Conservation (phyloP, 768 basidiomycete genomes). For the Amanita polypyramis region DNA sequence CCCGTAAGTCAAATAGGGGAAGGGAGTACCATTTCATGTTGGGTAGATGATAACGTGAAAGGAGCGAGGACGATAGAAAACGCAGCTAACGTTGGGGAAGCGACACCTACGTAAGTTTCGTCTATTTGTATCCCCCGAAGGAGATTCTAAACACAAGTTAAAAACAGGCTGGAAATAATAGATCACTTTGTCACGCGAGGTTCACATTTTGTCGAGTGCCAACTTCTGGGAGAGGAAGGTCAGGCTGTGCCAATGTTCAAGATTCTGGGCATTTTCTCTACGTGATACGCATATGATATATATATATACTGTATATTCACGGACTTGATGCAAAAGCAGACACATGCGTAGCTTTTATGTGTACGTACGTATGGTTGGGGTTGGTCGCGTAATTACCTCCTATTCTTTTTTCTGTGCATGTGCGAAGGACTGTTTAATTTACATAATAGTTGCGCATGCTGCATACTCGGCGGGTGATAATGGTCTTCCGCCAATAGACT, state of each 20-base stretch:
- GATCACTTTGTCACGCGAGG: slow-evolving; percentile 81
- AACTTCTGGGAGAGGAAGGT: slow-evolving; percentile 82
- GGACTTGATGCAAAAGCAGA: no score
- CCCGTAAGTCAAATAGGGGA: slow-evolving; percentile 44
- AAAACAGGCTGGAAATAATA: slow-evolving; percentile 65
- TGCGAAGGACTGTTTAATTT: no score
- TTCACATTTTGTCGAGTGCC: slow-evolving; percentile 90
- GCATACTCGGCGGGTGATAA: no score
- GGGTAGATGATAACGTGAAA: slow-evolving; percentile 92
- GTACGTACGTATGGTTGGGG: no score
- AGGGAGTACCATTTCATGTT: slow-evolving; percentile 76
- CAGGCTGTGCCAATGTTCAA: slow-evolving; percentile 73
- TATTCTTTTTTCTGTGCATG: no score
- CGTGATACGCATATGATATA: slow-evolving; percentile 24
- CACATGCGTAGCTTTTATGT: no score
- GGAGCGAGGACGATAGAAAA: slow-evolving; percentile 77
- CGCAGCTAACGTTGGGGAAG: slow-evolving; percentile 50
- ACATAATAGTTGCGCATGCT: no score
- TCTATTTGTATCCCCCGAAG: slow-evolving; percentile 5
- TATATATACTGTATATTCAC: no score
- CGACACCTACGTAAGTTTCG: slow-evolving; percentile 55
- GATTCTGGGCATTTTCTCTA: slow-evolving; percentile 84
- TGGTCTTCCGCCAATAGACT: no score
- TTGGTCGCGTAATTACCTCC: no score
- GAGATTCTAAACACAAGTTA: slow-evolving; percentile 1